Evolutionary conservation across 2,329 filamentous ascomycete species (phyloP).

Genomic region (Emydomyces testavorans): DNA sequence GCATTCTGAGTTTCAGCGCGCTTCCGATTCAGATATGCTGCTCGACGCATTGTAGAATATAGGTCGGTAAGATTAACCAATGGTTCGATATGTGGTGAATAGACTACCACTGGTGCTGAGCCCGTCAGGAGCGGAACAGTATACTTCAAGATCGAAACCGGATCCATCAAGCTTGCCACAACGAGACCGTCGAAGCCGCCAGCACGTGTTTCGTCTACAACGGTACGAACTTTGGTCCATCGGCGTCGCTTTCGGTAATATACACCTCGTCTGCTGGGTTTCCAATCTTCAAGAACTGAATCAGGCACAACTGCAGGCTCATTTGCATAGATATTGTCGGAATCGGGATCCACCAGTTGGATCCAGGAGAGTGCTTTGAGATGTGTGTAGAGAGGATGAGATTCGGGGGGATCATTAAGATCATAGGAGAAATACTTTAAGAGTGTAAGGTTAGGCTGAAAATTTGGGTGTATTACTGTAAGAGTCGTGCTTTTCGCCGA

Average conservation of each 20-base stretch:
- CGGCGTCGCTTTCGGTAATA: constrained; percentile 83
- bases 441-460: constrained; percentile 75
- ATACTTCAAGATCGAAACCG: constrained; percentile 60
- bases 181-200: constrained; percentile 77
- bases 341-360: constrained; percentile 66
- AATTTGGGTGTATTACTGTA: constrained; percentile 68
- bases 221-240: constrained; percentile 59
- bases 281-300: constrained; percentile 56
- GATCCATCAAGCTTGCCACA: constrained; percentile 72
- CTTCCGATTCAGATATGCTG: constrained; percentile 50
- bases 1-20: constrained; percentile 20
- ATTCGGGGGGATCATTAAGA: constrained; percentile 48
- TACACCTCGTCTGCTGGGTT: constrained; percentile 67
- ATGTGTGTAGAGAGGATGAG: constrained; percentile 69
- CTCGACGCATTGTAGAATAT: constrained; percentile 68
- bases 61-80: constrained; percentile 66
- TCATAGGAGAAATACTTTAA: constrained; percentile 87
- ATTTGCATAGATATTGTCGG: constrained; percentile 61
- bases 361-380: constrained; percentile 84
- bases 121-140: constrained; percentile 69
- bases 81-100: constrained; percentile 69
- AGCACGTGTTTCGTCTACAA: constrained; percentile 61
- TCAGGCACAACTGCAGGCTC: constrained; percentile 50
- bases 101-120: constrained; percentile 75
- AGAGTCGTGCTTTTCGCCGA: constrained; percentile 48